phyloP scores from a whole-genome alignment of 2,329 filamentous ascomycete species.

The Colletotrichum brevisporum region DNA sequence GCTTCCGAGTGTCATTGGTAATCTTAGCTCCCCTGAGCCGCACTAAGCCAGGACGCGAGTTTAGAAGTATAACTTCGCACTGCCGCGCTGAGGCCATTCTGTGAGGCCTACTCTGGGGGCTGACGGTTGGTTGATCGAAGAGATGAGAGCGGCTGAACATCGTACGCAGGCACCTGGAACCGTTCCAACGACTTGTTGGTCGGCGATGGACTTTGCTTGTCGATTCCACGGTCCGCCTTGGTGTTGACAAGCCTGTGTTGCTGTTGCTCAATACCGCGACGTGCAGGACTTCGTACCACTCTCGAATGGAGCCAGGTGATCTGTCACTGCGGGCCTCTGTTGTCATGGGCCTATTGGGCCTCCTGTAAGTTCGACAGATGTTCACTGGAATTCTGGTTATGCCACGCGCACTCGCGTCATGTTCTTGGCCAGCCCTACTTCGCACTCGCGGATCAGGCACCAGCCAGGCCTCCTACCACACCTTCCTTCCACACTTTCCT shows the following conservation, averaged over 20 bases:
- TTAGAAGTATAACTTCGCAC: conserved; percentile 26
- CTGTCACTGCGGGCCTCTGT: conserved; percentile 7
- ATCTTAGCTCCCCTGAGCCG: conserved; percentile 1
- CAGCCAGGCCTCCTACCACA: conserved; percentile 7
- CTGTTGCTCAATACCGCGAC: neutral
- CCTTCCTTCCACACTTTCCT: neutral
- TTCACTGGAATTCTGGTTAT: neutral
- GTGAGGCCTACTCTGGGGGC: conserved; percentile 1
- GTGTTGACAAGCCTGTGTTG: neutral
- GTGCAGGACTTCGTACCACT: conserved; percentile 11
- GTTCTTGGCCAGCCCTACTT: conserved; percentile 2
- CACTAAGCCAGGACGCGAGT: neutral
- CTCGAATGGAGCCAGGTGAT: conserved; percentile 1
- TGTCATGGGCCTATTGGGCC: conserved; percentile 19
- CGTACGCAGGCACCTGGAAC: neutral
- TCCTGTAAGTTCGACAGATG: conserved; percentile 6
- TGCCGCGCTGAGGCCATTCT: conserved; percentile 28
- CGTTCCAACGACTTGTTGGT: conserved; percentile 1
- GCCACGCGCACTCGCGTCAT: conserved; percentile 26
- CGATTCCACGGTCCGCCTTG: neutral
- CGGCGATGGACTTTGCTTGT: neutral
- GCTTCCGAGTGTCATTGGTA: conserved; percentile 7
- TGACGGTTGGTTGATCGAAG: neutral
- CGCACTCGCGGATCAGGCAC: conserved; percentile 9
- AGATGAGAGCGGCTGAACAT: neutral